These are phyloP conservation scores for Arthrobotrys musiformis DNA, from an alignment of 2,329 filamentous ascomycete species.

Conservation along the genomic window DNA sequence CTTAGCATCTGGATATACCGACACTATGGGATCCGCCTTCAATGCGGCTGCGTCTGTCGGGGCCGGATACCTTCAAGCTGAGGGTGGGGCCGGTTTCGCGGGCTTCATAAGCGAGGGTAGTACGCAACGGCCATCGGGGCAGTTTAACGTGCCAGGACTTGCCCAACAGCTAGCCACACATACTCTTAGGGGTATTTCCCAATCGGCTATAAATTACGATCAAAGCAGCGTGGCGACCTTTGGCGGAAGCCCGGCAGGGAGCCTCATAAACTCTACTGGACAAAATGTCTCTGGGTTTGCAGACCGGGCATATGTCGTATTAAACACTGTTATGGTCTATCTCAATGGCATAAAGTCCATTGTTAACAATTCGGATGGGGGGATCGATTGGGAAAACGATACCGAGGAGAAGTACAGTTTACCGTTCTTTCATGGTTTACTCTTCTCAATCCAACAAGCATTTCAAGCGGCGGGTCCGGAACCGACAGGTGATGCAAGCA, in stretches of 20 bases:
- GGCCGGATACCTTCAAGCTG: neutral
- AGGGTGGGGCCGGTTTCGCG: neutral
- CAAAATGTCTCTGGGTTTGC: neutral
- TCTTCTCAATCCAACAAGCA: neutral
- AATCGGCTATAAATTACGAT: neutral
- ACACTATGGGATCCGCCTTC: neutral
- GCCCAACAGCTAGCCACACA: neutral
- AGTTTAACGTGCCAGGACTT: neutral
- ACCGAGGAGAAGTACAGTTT: neutral
- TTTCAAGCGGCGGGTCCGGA: neutral
- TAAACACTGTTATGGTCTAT: conserved; percentile 2
- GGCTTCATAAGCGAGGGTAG: neutral
- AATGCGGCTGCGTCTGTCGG: neutral
- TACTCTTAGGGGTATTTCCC: neutral
- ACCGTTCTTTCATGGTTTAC: neutral
- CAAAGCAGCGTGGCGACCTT: neutral
- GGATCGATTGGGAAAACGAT: neutral
- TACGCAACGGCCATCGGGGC: neutral
- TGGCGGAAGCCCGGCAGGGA: neutral
- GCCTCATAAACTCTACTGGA: neutral
- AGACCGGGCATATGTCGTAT: neutral
- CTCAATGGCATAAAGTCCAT: neutral
- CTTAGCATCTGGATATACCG: neutral
- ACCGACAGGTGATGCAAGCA: neutral
- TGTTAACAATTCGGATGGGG: neutral